phyloP scores from a whole-genome alignment of 495 filamentous ascomycete species.

The Clavariopsis aquatica region DNA sequence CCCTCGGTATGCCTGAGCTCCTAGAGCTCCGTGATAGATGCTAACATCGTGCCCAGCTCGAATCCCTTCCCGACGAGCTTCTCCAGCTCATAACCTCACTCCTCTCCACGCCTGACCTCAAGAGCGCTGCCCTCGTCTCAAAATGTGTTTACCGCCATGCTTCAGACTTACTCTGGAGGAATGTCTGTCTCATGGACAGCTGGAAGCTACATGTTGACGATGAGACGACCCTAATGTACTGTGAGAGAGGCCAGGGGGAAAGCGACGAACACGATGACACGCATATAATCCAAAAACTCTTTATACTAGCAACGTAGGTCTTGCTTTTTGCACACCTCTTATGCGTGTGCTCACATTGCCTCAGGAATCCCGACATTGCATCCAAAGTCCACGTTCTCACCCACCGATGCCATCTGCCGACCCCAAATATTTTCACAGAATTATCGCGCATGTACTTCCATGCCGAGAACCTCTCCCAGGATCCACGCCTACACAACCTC shows the following conservation, averaged over 20 bases:
- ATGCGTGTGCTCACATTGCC: not conserved
- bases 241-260: slow-evolving; percentile 14
- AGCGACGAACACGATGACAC: slow-evolving; percentile 45
- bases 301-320: slow-evolving; percentile 38
- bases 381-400: slow-evolving; percentile 37
- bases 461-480: slow-evolving; percentile 35
- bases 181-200: slow-evolving; percentile 38
- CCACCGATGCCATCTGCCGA: slow-evolving; percentile 43
- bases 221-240: not conserved
- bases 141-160: slow-evolving; percentile 30
- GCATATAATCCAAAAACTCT: slow-evolving; percentile 40
- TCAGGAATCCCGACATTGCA: slow-evolving; percentile 38
- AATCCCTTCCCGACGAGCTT: slow-evolving; percentile 41
- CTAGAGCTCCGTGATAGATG: too few relatives aligned
- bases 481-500: slow-evolving; percentile 35
- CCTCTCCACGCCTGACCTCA: slow-evolving; percentile 23
- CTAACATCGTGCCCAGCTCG: slow-evolving; percentile 14
- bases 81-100: slow-evolving; percentile 35
- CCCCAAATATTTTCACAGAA: slow-evolving; percentile 42
- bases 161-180: slow-evolving; percentile 34
- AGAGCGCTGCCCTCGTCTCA: slow-evolving; percentile 29
- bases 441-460: slow-evolving; percentile 39
- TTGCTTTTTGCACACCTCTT: not conserved
- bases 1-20: too few relatives aligned
- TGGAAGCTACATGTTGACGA: slow-evolving; percentile 20